Evolutionary conservation across 108 stramenopile genomes (phyloP), one percentile per base, ranked within the genome.

Genomic region (Discostella stelligeroides): DNA sequence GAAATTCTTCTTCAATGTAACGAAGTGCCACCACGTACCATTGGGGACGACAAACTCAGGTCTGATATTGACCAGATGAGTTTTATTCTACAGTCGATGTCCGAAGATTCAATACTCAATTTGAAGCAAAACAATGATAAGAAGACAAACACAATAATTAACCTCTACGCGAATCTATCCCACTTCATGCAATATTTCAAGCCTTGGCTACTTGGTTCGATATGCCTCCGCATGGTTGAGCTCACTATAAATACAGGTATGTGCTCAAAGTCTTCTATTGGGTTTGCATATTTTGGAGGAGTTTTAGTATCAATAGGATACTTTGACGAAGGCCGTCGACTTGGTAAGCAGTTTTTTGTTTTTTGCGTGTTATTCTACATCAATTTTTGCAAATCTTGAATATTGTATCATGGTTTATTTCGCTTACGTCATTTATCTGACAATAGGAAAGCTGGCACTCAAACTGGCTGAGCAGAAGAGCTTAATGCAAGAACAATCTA

Each of bases 181-280:
- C 6, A 37, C 4, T 14, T 49, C 13, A 20, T 70, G n/a, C 10
- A 25, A n/a, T n/a, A n/a, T n/a, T n/a, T n/a, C n/a, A n/a, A n/a
- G n/a, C n/a, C n/a, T n/a, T n/a, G n/a, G n/a, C 38, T 46, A 17
- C 4, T 47, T 8, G 43, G 24, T 3, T 30, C 46, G 14, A 45
- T 63, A 9, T 13, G 43, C 24, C 47, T 62, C 21, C 68, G 73
- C 46, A 61, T 60, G 68, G 63, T 63, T 45, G 39, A 61, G 24
- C 28, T 75, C 23, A 70, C 58, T 17, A 12, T 75, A 13, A 18
- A 63, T 11, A 38, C 50, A 14, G 73, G 73, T 18, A n/a, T 70
- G 37, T 45, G 39, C 27, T 23, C 38, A 21, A 41, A 25, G 47
- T 47, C 68, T 23, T 61, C 73, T 7, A 4, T 61, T 60, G 73